Evolutionary conservation across 805 yeast species (phyloP).

Genomic region (Schwanniomyces yamadae): DNA sequence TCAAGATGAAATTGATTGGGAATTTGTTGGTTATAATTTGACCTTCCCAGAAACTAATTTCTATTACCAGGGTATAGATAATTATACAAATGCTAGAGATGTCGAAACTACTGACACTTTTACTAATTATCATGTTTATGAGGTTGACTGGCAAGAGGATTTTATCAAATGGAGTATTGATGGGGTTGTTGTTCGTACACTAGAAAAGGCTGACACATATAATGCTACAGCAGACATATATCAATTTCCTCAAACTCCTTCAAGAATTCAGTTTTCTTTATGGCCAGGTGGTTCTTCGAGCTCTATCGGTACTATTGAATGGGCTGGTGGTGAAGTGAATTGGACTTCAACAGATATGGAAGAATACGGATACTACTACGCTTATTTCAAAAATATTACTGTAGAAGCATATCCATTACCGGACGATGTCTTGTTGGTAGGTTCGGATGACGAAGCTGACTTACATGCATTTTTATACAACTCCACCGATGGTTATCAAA

Average conservation of each 20-base stretch:
- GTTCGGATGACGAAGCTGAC: conserved; percentile 51
- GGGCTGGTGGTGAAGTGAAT: conserved; percentile 87
- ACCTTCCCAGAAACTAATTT: conserved; percentile 71
- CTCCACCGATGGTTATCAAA: conserved; percentile 39
- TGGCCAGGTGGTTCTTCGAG: conserved; percentile 74
- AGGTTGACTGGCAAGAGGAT: conserved; percentile 81
- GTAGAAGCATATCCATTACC: conserved; percentile 79
- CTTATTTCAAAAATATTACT: conserved; percentile 56
- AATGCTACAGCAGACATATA: conserved; percentile 59
- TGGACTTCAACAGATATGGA: conserved; percentile 78
- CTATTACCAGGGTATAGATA: conserved; percentile 71
- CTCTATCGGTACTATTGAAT: conserved; percentile 64
- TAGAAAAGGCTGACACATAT: conserved; percentile 58
- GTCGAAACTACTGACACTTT: conserved; percentile 52
- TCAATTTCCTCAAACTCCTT: conserved; percentile 70
- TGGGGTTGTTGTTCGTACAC: conserved; percentile 64
- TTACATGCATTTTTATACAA: conserved; percentile 49
- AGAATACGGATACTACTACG: conserved; percentile 79
- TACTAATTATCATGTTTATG: conserved; percentile 70
- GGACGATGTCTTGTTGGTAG: conserved; percentile 37
- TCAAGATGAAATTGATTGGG: conserved; percentile 88
- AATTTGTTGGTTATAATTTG: conserved; percentile 76
- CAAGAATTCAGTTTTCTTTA: conserved; percentile 67
- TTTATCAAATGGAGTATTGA: conserved; percentile 69
- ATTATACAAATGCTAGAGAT: conserved; percentile 59